A percentile compares a stretch with the other conserved stretches of the same genome.
These are phyloP conservation scores for Zostera marina DNA, from an alignment of 116 monocot species.

Conservation along the genomic window DNA sequence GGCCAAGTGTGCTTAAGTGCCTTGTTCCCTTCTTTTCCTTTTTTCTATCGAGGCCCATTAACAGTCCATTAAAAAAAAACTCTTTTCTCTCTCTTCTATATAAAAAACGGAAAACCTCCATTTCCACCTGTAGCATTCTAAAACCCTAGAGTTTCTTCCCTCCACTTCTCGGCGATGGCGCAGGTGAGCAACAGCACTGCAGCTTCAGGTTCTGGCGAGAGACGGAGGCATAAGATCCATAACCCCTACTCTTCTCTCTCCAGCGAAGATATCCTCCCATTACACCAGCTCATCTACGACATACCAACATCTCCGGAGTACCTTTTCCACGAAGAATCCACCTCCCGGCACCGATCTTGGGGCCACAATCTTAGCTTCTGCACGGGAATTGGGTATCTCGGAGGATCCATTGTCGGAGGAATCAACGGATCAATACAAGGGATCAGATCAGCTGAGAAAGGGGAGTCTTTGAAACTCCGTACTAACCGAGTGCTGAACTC, in stretches of 20 bases:
- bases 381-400: conserved; percentile 45
- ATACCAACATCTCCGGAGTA: conserved; percentile 54
- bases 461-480: conserved; percentile 32
- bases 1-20: no score
- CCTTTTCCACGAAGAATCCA: conserved; percentile 50
- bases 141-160: neutral
- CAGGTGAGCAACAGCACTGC: neutral
- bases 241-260: conserved; percentile 44
- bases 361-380: conserved; percentile 53
- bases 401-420: conserved; percentile 27
- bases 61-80: no score
- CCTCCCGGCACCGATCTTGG: conserved; percentile 36
- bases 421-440: conserved; percentile 18
- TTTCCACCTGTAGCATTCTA: no score
- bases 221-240: conserved; percentile 19
- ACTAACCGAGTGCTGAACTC: conserved; percentile 43
- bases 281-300: conserved; percentile 24
- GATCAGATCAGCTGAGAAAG: conserved; percentile 16
- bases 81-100: no score
- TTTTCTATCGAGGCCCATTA: no score
- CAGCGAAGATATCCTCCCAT: conserved; percentile 3
- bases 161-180: neutral
- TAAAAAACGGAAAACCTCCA: no score
- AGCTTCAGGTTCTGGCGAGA: neutral
- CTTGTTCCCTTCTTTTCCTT: no score